phyloP scores from a whole-genome alignment of 2,329 filamentous ascomycete species.

The Byssochlamys sp. region DNA sequence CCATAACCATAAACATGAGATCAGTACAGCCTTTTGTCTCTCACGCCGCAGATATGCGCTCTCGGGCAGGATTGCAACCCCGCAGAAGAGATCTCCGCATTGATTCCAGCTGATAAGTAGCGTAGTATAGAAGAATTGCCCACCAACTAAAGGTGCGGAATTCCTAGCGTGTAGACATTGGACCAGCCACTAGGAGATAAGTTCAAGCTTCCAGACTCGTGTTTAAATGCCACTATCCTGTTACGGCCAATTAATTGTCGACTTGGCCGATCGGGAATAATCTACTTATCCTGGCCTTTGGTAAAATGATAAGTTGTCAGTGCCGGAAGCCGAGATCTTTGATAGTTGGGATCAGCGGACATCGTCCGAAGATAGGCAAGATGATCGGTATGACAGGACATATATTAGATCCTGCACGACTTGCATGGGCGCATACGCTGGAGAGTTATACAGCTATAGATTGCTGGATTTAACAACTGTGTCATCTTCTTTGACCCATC shows the following conservation, averaged over 20 bases:
- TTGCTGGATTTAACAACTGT: not conserved
- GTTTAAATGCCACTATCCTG: not conserved
- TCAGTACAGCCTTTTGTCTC: not conserved
- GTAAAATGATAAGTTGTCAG: not conserved
- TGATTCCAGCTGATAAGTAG: not conserved
- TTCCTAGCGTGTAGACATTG: not conserved
- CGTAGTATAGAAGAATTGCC: not conserved
- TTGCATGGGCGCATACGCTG: not conserved
- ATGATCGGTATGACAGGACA: not conserved
- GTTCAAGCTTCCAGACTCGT: not conserved
- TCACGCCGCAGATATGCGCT: not conserved
- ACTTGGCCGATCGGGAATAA: not conserved
- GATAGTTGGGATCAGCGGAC: not conserved
- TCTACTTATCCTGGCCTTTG: not conserved
- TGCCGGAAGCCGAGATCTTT: not conserved
- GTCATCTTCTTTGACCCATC: not conserved
- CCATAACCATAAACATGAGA: not conserved
- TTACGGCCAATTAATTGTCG: not conserved
- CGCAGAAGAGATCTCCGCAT: not conserved
- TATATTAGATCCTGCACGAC: not conserved
- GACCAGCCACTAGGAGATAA: not conserved
- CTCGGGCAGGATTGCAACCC: not conserved
- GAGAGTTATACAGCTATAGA: not conserved
- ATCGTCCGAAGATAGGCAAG: not conserved
- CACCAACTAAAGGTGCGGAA: slow-evolving; percentile 5